Evolutionary conservation across 2,329 filamentous ascomycete genomes (phyloP).

Genomic region (Monilinia fructicola): DNA sequence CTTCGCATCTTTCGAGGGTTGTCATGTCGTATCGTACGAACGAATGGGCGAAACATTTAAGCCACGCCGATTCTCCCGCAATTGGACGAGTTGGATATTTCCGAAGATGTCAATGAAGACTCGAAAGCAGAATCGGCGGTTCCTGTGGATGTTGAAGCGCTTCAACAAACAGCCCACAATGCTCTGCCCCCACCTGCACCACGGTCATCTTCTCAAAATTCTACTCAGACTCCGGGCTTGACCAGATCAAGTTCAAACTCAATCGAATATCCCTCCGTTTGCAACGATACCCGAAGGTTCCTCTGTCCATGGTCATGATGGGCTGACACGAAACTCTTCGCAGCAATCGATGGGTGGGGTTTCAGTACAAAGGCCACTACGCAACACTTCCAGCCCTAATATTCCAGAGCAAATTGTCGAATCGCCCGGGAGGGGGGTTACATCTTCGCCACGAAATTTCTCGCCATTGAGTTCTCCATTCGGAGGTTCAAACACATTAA

Average conservation of each 20-base stretch:
- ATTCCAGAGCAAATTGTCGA: constrained; percentile 41
- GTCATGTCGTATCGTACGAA: constrained; percentile 85
- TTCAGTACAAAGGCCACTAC: constrained; percentile 29
- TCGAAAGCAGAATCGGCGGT: constrained; percentile 52
- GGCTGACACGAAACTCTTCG: not conserved
- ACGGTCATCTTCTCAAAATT: constrained; percentile 30
- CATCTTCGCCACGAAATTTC: not conserved
- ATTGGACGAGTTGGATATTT: constrained; percentile 57
- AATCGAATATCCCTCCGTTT: constrained; percentile 25
- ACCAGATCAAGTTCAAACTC: constrained; percentile 29
- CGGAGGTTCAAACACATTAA: constrained; percentile 46
- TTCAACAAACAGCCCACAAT: constrained; percentile 59
- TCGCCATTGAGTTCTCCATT: constrained; percentile 29
- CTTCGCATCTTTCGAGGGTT: constrained; percentile 70
- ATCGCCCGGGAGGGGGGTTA: constrained; percentile 41
- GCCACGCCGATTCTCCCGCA: constrained; percentile 73
- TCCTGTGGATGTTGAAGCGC: constrained; percentile 62
- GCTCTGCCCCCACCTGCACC: constrained; percentile 26
- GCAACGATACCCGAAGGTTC: not conserved
- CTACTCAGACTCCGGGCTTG: constrained; percentile 23
- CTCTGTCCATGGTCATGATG: not conserved
- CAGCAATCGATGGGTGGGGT: constrained; percentile 13
- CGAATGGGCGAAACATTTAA: constrained; percentile 92
- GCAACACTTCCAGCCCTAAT: constrained; percentile 40
- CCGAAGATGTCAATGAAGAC: constrained; percentile 44